Conservation (phyloP, 2,329 filamentous ascomycete species). For the Hortaea werneckii region DNA sequence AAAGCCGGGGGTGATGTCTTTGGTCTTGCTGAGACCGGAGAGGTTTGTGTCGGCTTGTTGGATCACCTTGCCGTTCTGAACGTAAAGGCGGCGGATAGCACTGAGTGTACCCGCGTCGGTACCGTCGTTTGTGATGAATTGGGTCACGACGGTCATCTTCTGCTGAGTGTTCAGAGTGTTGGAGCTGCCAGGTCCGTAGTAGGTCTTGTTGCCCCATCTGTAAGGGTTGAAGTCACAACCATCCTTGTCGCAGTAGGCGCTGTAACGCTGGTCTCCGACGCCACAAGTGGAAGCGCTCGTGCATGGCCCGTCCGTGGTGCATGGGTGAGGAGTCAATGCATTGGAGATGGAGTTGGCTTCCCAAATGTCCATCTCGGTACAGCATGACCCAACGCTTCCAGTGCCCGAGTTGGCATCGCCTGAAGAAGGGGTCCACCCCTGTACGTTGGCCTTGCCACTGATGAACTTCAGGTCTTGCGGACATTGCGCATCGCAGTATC, state of each 20-base stretch:
- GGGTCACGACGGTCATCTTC: constrained; percentile 53
- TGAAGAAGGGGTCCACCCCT: constrained; percentile 23
- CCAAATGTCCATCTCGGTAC: constrained; percentile 60
- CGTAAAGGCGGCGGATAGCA: constrained; percentile 53
- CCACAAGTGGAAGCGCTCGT: background rate
- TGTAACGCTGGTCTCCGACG: constrained; percentile 31
- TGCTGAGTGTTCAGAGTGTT: constrained; percentile 49
- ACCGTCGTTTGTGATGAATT: constrained; percentile 47
- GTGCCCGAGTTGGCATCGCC: constrained; percentile 19
- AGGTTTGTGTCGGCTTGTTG: constrained; percentile 40
- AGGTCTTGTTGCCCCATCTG: background rate
- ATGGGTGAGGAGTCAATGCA: constrained; percentile 59
- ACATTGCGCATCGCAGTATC: constrained; percentile 45
- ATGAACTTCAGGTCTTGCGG: constrained; percentile 28
- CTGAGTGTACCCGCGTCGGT: constrained; percentile 45
- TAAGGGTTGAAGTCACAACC: constrained; percentile 57
- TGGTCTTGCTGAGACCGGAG: constrained; percentile 36
- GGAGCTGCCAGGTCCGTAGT: constrained; percentile 33
- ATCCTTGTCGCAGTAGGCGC: constrained; percentile 55
- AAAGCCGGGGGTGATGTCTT: constrained; percentile 48
- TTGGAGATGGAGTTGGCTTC: constrained; percentile 57
- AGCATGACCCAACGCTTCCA: constrained; percentile 49
- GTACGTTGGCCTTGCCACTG: constrained; percentile 33
- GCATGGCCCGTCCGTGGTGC: constrained; percentile 38
- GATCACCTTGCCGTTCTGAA: constrained; percentile 52